Evolutionary conservation across 1,284 basidiomycete genomes (phyloP).

Genomic region (Phellopilus nigrolimitatus): DNA sequence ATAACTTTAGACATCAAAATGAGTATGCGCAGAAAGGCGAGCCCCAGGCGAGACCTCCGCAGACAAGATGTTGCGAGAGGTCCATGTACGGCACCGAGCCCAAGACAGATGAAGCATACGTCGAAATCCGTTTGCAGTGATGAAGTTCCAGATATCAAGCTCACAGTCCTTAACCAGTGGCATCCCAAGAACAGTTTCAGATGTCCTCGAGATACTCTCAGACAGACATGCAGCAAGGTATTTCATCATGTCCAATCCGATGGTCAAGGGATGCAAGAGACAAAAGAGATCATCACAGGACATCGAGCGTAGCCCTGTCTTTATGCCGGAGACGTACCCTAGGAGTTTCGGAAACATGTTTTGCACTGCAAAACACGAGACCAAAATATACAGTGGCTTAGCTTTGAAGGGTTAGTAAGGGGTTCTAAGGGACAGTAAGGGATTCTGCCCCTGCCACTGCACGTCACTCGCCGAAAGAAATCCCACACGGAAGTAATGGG

Average conservation of each 20-base stretch:
- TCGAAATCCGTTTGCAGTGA: constrained; percentile 12
- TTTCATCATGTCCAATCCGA: constrained; percentile 11
- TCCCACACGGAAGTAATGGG: neutral
- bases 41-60: constrained; percentile 12
- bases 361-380: constrained; percentile 6
- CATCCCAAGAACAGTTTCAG: constrained; percentile 14
- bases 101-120: constrained; percentile 12
- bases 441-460: constrained; percentile 2
- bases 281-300: constrained; percentile 14
- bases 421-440: neutral
- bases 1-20: constrained; percentile 17
- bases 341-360: constrained; percentile 5
- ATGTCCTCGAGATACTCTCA: constrained; percentile 16
- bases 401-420: constrained; percentile 13
- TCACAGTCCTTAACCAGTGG: constrained; percentile 17
- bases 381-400: constrained; percentile 15
- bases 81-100: constrained; percentile 9
- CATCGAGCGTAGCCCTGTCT: constrained; percentile 8
- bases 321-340: constrained; percentile 12
- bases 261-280: constrained; percentile 18
- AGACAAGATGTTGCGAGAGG: constrained; percentile 5
- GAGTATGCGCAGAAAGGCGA: constrained; percentile 16
- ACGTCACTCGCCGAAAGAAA: constrained; percentile 11
- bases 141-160: constrained; percentile 5
- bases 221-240: constrained; percentile 10